phyloP scores from a whole-genome alignment of 768 basidiomycete species.

The Lactarius vividus region DNA sequence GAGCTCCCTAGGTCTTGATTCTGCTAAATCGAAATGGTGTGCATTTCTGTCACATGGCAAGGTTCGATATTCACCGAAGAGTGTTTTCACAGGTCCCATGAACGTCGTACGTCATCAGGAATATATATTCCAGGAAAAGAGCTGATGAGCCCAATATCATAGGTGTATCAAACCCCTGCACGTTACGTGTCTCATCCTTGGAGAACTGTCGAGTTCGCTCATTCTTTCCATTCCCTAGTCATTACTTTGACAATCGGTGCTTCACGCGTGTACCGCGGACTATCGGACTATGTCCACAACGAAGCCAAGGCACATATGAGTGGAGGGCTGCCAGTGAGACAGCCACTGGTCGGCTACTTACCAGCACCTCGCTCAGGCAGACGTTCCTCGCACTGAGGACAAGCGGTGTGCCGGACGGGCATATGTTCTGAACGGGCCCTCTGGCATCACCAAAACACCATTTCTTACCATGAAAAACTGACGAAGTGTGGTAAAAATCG shows the following conservation, averaged over 20 bases:
- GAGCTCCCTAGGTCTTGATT: neutral
- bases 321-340: neutral
- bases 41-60: neutral
- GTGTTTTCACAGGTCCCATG: neutral
- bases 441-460: neutral
- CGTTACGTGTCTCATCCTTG: neutral
- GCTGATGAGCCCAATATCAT: neutral
- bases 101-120: conserved; percentile 5
- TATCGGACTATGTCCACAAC: neutral
- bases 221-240: neutral
- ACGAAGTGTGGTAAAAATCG: neutral
- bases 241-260: neutral
- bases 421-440: neutral
- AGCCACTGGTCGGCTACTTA: neutral
- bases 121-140: neutral
- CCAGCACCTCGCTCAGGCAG: neutral
- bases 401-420: neutral
- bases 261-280: conserved; percentile 2
- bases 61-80: neutral
- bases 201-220: neutral
- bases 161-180: conserved; percentile 10
- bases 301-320: neutral
- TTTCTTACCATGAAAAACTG: neutral
- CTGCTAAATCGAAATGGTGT: conserved; percentile 7
- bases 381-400: neutral